phyloP scores from a whole-genome alignment of 192 early-diverging fungal species.

The Linnemannia elongata region DNA sequence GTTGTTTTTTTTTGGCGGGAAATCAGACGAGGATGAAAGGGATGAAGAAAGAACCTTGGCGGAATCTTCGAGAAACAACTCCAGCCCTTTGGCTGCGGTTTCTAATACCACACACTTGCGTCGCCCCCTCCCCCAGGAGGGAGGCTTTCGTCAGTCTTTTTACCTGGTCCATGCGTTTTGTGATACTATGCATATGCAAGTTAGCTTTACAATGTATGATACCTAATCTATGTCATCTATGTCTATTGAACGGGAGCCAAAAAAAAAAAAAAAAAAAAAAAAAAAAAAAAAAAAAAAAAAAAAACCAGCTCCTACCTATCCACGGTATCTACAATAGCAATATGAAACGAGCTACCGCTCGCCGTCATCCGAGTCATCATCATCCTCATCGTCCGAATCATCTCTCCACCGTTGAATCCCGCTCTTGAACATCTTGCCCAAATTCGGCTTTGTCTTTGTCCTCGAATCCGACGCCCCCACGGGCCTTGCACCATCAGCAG shows the following conservation, averaged over 20 bases:
- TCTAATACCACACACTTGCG: neutral
- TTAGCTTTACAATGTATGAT: neutral
- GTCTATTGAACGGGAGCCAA: neutral
- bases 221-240: neutral
- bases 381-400: slow-evolving; percentile 5
- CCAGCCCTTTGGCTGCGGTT: neutral
- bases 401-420: neutral
- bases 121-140: neutral
- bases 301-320: neutral
- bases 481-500: neutral
- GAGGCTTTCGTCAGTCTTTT: neutral
- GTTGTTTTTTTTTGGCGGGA: neutral
- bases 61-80: slow-evolving; percentile 2
- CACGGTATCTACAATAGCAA: neutral
- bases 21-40: neutral
- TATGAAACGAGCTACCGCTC: neutral
- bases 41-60: neutral
- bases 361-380: slow-evolving; percentile 14
- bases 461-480: neutral
- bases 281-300: too few relatives aligned
- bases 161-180: neutral
- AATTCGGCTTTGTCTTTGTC: neutral
- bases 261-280: too few relatives aligned
- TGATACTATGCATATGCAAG: too few relatives aligned
- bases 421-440: neutral